Evolutionary conservation across 83 land plant species (phyloP).

Genomic region (Picea engelmannii): DNA sequence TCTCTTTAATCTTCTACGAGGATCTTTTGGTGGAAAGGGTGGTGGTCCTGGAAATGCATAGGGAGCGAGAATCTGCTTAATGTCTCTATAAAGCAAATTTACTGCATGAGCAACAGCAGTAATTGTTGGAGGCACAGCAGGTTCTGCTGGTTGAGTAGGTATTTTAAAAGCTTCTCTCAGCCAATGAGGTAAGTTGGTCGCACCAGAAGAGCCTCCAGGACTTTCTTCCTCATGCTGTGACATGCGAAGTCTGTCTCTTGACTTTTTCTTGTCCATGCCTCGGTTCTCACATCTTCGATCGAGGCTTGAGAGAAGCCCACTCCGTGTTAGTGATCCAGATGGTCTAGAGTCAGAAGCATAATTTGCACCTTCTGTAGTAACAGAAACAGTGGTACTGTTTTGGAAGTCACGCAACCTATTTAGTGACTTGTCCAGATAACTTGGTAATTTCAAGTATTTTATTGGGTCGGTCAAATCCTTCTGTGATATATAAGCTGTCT

Average conservation of each 20-base stretch:
- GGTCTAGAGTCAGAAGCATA: neutral
- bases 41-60: slow-evolving; percentile 76
- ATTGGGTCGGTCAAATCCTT: slow-evolving; percentile 15
- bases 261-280: slow-evolving; percentile 21
- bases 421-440: slow-evolving; percentile 35
- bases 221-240: slow-evolving; percentile 20
- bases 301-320: slow-evolving; percentile 10
- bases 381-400: neutral
- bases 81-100: slow-evolving; percentile 71
- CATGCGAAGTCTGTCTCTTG: slow-evolving; percentile 16
- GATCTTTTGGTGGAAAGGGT: slow-evolving; percentile 69
- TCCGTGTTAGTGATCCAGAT: neutral
- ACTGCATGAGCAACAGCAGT: slow-evolving; percentile 92
- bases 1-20: slow-evolving; percentile 51
- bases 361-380: neutral
- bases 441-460: slow-evolving; percentile 48
- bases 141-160: slow-evolving; percentile 47
- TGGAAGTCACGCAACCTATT: slow-evolving; percentile 31
- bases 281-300: slow-evolving; percentile 9
- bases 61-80: slow-evolving; percentile 67
- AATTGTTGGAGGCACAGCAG: slow-evolving; percentile 70
- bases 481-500: slow-evolving; percentile 15
- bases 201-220: slow-evolving; percentile 22
- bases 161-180: slow-evolving; percentile 77
- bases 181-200: slow-evolving; percentile 87